phyloP scores from a whole-genome alignment of 768 basidiomycete genomes.

The Suillus hirtellus region DNA sequence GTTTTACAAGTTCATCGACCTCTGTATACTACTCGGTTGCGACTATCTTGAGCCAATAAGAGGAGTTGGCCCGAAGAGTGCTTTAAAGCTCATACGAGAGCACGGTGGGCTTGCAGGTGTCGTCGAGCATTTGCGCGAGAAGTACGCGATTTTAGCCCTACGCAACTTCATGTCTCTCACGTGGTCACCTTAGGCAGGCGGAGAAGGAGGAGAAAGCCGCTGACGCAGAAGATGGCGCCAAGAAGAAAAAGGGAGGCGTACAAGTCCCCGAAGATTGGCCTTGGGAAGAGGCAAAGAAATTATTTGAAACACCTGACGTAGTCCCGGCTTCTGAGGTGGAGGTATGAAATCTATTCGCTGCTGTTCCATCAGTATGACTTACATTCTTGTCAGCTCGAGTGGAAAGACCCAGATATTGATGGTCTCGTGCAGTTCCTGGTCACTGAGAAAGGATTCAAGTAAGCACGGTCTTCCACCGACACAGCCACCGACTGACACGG shows the following conservation, averaged over 20 bases:
- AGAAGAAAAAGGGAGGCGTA: slow-evolving; percentile 69
- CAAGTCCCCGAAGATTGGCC: slow-evolving; percentile 94
- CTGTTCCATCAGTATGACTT: background rate
- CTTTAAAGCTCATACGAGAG: slow-evolving; percentile 89
- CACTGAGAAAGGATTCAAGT: slow-evolving; percentile 97
- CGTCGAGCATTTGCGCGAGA: slow-evolving; percentile 76
- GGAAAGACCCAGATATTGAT: slow-evolving; percentile 91
- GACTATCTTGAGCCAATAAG: slow-evolving; percentile 99
- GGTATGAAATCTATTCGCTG: slow-evolving; percentile 40
- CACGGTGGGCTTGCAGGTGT: slow-evolving; percentile 70
- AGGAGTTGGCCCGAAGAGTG: slow-evolving; percentile 94
- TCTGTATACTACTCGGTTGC: slow-evolving; percentile 95
- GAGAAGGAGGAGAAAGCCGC: slow-evolving; percentile 47
- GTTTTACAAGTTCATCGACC: slow-evolving; percentile 78
- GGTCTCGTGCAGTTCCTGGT: slow-evolving; percentile 94
- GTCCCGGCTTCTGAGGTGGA: slow-evolving; percentile 82
- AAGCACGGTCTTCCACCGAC: slow-evolving; percentile 28
- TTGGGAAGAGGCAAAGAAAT: slow-evolving; percentile 90
- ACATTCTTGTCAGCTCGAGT: slow-evolving; percentile 67
- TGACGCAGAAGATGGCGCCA: slow-evolving; percentile 39
- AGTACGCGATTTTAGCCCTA: slow-evolving; percentile 42
- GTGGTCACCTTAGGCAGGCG: slow-evolving; percentile 25
- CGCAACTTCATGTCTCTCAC: background rate
- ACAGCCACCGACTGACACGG: background rate
- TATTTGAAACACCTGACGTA: slow-evolving; percentile 92